Evolutionary conservation across 2,329 filamentous ascomycete species (phyloP), one percentile per base, ranked within the genome.

Genomic region (Aspergillus pseudoterreus): DNA sequence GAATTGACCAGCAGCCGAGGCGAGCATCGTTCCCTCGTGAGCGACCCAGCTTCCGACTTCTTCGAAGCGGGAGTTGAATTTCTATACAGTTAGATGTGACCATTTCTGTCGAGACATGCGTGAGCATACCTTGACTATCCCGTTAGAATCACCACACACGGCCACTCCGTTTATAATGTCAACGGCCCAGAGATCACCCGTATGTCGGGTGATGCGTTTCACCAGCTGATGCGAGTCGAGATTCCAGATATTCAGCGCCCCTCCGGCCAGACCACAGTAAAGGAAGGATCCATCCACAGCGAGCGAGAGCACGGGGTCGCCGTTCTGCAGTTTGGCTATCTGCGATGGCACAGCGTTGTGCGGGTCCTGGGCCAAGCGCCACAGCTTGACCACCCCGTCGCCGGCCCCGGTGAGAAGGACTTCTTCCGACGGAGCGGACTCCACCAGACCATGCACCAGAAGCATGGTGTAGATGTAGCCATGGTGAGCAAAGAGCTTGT

Each of bases 381-480:
- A 99, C n/a, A 97, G 71, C 71, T 96, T 95, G 66, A 99, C 92
- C 0, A 88, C 89, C 0, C 94, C 95, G 65, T 97, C 94, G 30
- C 94, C 95, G 33, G 90, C 92, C 8, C 92, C 94, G 0, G 92
- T 95, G 30, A 99, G 83, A 35, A 99, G 70, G 1, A 95, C 84
- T 60, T 97, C 92, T 51, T 81, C 76, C 22, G 63, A 62, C 1
- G 89, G 84, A 0, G 82, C 78, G 6, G 86, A 86, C n/a, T 79
- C 77, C 4, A 90, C 80, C 6, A 90, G 79, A 0, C 88, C 89
- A 54, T 82, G 84, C 0, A 90, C 85, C 53, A 99, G 79, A 4
- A 95, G 79, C 92, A 97, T 97, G 70, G 91, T 95, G 70, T 96
- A 96, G 0, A 99, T 85, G 67, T 96, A 97, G 42, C 95, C 94